phyloP scores from a whole-genome alignment of 768 basidiomycete species.

The Lentinula raphanica region DNA sequence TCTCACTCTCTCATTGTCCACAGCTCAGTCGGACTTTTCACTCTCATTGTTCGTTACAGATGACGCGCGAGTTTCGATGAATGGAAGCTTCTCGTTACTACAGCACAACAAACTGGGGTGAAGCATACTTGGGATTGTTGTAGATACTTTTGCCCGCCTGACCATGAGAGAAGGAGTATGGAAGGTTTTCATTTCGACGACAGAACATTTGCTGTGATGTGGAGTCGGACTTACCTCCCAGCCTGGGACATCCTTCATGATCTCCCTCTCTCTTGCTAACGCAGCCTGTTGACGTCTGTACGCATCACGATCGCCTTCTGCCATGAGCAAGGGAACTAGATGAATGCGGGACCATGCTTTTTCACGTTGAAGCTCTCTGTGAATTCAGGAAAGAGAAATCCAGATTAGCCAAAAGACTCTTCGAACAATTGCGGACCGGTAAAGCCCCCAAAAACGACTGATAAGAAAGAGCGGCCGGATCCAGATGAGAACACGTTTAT shows the following conservation, averaged over 20 bases:
- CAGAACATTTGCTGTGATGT: conserved; percentile 6
- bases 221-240: conserved; percentile 68
- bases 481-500: conserved; percentile 62
- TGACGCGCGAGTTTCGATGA: not conserved
- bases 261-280: conserved; percentile 72
- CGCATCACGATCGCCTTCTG: conserved; percentile 88
- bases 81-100: conserved; percentile 9
- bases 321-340: conserved; percentile 85
- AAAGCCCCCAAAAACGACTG: conserved; percentile 23
- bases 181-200: not conserved
- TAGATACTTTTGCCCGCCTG: conserved; percentile 87
- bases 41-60: not conserved
- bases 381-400: conserved; percentile 19
- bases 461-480: conserved; percentile 58
- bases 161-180: not conserved
- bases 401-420: conserved; percentile 28
- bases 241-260: conserved; percentile 90
- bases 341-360: conserved; percentile 94
- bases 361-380: conserved; percentile 90
- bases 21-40: too few species aligned
- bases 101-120: conserved; percentile 31
- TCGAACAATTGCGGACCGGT: conserved; percentile 33
- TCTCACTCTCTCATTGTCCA: not conserved
- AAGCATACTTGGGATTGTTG: conserved; percentile 67
- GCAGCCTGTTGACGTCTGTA: conserved; percentile 80